A percentile compares a stretch with the other conserved stretches of the same genome.
Evolutionary conservation across 179 eudicot species (phyloP).

Genomic region (Spinacia oleracea): DNA sequence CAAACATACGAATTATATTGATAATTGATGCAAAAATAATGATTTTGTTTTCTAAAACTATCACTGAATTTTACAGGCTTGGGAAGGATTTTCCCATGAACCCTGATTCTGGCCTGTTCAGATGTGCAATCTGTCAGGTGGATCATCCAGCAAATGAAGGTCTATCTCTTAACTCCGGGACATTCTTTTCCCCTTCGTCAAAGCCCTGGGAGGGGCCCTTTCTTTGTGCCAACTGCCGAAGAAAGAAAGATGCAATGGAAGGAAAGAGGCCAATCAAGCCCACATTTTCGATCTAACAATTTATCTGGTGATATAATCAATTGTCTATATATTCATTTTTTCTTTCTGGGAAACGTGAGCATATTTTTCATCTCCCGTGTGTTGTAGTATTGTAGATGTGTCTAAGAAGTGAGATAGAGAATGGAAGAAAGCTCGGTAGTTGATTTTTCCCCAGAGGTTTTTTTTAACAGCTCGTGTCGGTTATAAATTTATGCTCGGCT

Average conservation of each 20-base stretch:
- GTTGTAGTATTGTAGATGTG: slow-evolving; percentile 40
- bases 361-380: slow-evolving; percentile 33
- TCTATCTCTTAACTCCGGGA: slow-evolving; percentile 73
- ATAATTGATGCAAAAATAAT: not conserved
- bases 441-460: slow-evolving; percentile 27
- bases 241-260: slow-evolving; percentile 99
- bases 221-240: slow-evolving; percentile 77
- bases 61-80: slow-evolving; percentile 52
- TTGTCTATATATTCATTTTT: slow-evolving; percentile 43
- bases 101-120: slow-evolving; percentile 65
- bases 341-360: slow-evolving; percentile 47
- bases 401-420: slow-evolving; percentile 45
- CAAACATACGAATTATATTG: too few relatives aligned
- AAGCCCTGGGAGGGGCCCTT: slow-evolving; percentile 97
- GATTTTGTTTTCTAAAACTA: not conserved
- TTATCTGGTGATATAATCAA: slow-evolving; percentile 39
- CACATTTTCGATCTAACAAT: slow-evolving; percentile 44
- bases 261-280: slow-evolving; percentile 62
- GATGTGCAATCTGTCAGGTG: slow-evolving; percentile 91
- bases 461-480: slow-evolving; percentile 22
- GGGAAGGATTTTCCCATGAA: slow-evolving; percentile 68
- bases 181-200: slow-evolving; percentile 72
- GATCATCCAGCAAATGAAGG: slow-evolving; percentile 76
- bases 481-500: slow-evolving; percentile 35
- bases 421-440: slow-evolving; percentile 26